phyloP scores from a whole-genome alignment of 352 stramenopile genomes.

The Phytophthora sansomeana region DNA sequence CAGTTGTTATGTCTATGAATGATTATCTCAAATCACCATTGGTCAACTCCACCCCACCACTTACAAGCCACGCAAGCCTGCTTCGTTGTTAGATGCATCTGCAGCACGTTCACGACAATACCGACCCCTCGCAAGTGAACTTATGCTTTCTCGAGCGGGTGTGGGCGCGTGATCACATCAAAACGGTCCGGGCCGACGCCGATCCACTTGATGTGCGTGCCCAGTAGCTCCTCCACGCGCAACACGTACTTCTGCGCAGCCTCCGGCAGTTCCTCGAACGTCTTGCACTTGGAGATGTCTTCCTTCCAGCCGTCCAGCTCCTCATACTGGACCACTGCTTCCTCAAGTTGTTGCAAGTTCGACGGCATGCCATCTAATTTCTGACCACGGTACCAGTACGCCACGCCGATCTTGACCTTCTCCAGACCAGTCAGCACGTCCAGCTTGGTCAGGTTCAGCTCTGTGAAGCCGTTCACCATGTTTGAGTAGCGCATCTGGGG shows the following conservation, averaged over 20 bases:
- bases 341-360: slow-evolving; percentile 92
- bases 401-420: slow-evolving; percentile 95
- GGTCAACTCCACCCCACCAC: not conserved
- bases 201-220: slow-evolving; percentile 98
- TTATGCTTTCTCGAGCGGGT: slow-evolving; percentile 81
- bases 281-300: slow-evolving; percentile 96
- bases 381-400: slow-evolving; percentile 96
- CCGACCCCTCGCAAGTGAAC: not conserved
- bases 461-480: slow-evolving; percentile 96
- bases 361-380: slow-evolving; percentile 96
- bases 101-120: not conserved
- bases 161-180: slow-evolving; percentile 93
- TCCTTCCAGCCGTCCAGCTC: slow-evolving; percentile 94
- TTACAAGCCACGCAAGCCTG: not conserved
- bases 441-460: slow-evolving; percentile 99
- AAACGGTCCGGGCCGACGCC: slow-evolving; percentile 96
- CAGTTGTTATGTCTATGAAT: slow-evolving; percentile 4
- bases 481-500: slow-evolving; percentile 95
- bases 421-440: slow-evolving; percentile 98
- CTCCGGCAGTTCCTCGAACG: slow-evolving; percentile 15
- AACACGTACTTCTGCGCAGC: slow-evolving; percentile 93
- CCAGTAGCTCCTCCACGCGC: slow-evolving; percentile 96
- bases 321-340: slow-evolving; percentile 96
- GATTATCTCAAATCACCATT: slow-evolving; percentile 3
- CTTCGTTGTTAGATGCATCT: not conserved